These are phyloP conservation scores for Crithidia sp. DNA, from an alignment of 208 protist species.

Conservation along the genomic window DNA sequence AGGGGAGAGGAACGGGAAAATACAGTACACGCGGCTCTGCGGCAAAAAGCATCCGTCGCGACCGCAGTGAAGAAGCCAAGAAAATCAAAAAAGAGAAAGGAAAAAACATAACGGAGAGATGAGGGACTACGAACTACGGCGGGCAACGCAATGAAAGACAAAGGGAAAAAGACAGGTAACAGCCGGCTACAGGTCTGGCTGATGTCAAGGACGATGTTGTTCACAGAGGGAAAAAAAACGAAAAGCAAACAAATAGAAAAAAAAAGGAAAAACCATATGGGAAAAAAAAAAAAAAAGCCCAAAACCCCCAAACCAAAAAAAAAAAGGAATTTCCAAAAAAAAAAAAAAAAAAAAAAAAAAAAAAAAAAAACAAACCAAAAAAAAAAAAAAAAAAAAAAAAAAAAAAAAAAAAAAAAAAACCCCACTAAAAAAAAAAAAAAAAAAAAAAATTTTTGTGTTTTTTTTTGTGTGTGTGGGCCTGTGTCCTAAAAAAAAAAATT, in stretches of 20 bases:
- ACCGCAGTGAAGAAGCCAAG: not conserved
- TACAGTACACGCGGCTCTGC: too few species aligned
- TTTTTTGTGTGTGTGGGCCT: too few species aligned
- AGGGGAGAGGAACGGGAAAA: too few species aligned
- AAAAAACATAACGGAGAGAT: not conserved
- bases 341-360: too few species aligned
- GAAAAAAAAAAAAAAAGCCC: not conserved
- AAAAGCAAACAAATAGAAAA: not conserved
- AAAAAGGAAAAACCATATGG: not conserved
- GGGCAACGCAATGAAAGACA: not conserved
- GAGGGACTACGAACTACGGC: not conserved
- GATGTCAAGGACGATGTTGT: not conserved
- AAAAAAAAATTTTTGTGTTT: too few species aligned
- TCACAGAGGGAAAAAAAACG: not conserved
- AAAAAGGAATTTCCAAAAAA: not conserved
- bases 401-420: not conserved
- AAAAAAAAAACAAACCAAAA: too few species aligned
- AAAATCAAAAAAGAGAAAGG: not conserved
- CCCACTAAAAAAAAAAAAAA: not conserved
- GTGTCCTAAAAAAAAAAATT: too few species aligned
- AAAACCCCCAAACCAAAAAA: not conserved
- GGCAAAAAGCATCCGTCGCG: too few species aligned
- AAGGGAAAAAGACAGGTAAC: not conserved
- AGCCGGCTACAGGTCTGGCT: not conserved
- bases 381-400: not conserved